These are phyloP conservation scores for Phoenix dactylifera DNA, from an alignment of 176 grass and related monocot genomes.

Conservation along the genomic window DNA sequence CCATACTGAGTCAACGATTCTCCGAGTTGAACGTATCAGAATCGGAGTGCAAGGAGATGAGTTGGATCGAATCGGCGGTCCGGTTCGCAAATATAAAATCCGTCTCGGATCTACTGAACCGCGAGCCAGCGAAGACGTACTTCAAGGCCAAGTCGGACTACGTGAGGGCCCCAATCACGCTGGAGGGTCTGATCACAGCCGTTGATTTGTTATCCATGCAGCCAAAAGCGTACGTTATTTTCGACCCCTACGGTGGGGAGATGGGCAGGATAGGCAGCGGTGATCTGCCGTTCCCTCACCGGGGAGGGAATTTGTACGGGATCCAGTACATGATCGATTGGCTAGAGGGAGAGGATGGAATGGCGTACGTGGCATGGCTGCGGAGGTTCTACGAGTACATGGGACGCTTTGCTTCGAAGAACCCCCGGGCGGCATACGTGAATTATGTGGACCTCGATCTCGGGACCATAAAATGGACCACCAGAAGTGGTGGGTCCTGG, in stretches of 20 bases:
- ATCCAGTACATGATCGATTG: slow-evolving; percentile 58
- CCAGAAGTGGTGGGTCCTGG: not conserved
- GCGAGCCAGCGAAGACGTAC: slow-evolving; percentile 44
- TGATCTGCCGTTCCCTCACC: slow-evolving; percentile 53
- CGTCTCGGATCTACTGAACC: slow-evolving; percentile 27
- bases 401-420: slow-evolving; percentile 23
- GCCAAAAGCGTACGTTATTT: slow-evolving; percentile 60
- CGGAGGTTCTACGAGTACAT: slow-evolving; percentile 38
- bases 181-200: slow-evolving; percentile 3
- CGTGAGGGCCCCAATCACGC: slow-evolving; percentile 21
- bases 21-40: slow-evolving; percentile 26
- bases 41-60: slow-evolving; percentile 34
- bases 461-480: slow-evolving; percentile 16
- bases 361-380: slow-evolving; percentile 48
- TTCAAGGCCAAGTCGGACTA: slow-evolving; percentile 86
- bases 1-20: slow-evolving; percentile 25
- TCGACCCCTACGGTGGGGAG: slow-evolving; percentile 74
- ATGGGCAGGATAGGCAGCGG: slow-evolving; percentile 34
- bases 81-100: slow-evolving; percentile 27
- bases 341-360: not conserved
- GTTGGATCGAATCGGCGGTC: slow-evolving; percentile 73
- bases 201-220: slow-evolving; percentile 20
- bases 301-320: slow-evolving; percentile 47
- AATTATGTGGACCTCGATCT: slow-evolving; percentile 91
- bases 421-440: slow-evolving; percentile 44